These are phyloP conservation scores for Sporothrix pseudoabietina DNA, from an alignment of 2,329 filamentous ascomycete species.

Conservation along the genomic window DNA sequence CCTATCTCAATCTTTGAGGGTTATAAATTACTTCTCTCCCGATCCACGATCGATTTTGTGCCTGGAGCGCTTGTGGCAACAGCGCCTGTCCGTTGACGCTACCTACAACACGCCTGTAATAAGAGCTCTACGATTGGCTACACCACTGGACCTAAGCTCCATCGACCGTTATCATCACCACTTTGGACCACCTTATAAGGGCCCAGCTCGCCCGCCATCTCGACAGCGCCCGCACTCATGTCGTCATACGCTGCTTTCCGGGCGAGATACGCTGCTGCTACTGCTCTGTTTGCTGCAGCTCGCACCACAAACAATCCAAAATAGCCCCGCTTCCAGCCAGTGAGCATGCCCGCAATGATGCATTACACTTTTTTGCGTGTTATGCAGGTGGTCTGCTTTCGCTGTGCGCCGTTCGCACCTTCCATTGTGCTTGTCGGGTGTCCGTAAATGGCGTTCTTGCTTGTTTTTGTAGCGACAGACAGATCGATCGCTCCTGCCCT, in stretches of 20 bases:
- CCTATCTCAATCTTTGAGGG: neutral
- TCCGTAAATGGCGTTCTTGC: slow-evolving; percentile 10
- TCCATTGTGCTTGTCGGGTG: neutral
- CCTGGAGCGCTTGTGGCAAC: neutral
- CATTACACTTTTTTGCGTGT: slow-evolving; percentile 27
- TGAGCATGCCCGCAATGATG: slow-evolving; percentile 25
- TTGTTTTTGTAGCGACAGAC: neutral
- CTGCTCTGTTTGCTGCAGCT: neutral
- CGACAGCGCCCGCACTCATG: slow-evolving; percentile 18
- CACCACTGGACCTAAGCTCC: slow-evolving; percentile 3
- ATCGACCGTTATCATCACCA: slow-evolving; percentile 17
- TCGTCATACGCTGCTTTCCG: slow-evolving; percentile 29
- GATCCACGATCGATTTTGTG: neutral
- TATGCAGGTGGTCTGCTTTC: slow-evolving; percentile 24
- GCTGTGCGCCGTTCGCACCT: neutral
- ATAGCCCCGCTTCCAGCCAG: slow-evolving; percentile 25
- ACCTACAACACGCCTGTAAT: slow-evolving; percentile 19
- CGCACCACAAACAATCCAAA: neutral
- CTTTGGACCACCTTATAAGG: neutral
- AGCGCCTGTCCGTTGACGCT: neutral
- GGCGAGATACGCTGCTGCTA: slow-evolving; percentile 14
- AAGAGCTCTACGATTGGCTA: slow-evolving; percentile 18
- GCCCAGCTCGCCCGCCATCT: neutral
- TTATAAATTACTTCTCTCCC: neutral
- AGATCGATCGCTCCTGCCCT: slow-evolving; percentile 11